Evolutionary conservation across 73 alveolate species (phyloP), one percentile per base, ranked within the genome.

Genomic region (Breviolum minutum): DNA sequence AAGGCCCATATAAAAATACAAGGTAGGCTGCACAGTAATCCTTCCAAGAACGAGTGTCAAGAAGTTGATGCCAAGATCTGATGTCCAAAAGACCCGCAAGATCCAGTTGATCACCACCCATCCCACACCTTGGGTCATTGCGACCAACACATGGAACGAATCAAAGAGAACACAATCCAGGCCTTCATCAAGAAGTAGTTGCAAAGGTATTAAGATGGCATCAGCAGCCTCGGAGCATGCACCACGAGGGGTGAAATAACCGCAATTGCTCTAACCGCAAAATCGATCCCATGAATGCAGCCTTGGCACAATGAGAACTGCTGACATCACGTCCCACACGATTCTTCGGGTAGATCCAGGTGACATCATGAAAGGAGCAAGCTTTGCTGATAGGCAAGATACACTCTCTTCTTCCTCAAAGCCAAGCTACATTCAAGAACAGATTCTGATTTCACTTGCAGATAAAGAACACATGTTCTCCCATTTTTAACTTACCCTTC

Each of bases 101-200:
- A 61, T 84, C 93, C 93, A 84, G 22, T 84, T 84, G 76, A 84
- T 84, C 77, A 84, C 76, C 62, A 20, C 66, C 93, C 93, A 84
- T 19, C 93, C 93, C 64, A 8, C 30, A 20, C 93, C 93, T 84
- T 4, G 40, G 7, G 61, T 9, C 60, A 26, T 17, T 54, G 22
- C 68, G 40, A 32, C 66, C 62, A 79, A 14, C 62, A 14, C 24
- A 14, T 4, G 0, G 77, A 68, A 22, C 17, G n/a, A 68, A 68
- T 17, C 77, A 17, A 68, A 68, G 24, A 68, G 24, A 68, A 14
- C 16, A 32, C n/a, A 14, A 73, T 32, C 22, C 48, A 2, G 60
- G 76, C 76, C 93, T 61, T 84, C 93, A 26, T 54, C 76, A 54
- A 84, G 76, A 17, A 84, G 93, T 76, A 84, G 93, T n/a, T 84